Evolutionary conservation across 441 rosid species (phyloP), one percentile per base, ranked within the genome.

Genomic region (Populus tomentosa): DNA sequence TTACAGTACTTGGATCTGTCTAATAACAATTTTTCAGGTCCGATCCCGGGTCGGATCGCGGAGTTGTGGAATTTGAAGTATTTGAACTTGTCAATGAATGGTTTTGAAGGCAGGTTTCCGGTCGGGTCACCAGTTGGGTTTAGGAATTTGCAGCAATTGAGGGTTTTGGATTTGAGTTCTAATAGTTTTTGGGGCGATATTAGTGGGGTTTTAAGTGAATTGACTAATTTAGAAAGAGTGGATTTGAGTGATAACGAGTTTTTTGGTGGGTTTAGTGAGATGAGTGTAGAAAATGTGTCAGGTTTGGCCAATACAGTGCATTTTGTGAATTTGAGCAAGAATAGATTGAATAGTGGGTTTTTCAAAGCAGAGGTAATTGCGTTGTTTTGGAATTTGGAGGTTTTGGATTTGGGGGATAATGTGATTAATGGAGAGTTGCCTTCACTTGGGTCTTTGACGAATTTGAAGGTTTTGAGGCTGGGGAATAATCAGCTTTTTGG

Each of bases 1-100:
- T 87, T 95, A 67, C 87, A 89, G 86, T 72, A 81, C 82, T 82
- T 95, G 87, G 98, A 95, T 95, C 99, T 95, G 75, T 95, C 99
- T 0, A 56, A 82, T 32, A 95, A 95, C 79, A 67, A 69, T 63
- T 95, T 95, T 78, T 84, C 90, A 33, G 99, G 99, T 13, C 93
- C 99, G 75, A 90, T 95, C 80, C 99, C 99, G 56, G 89, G 81
- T 26, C 91, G 95, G 89, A 89, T 95, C 91, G 81, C 87, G 46
- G 91, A 90, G 18, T 82, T 95, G 23, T 91, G 94, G 90, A 86
- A 88, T 50, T 73, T 95, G 77, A 91, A 87, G 75, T 80, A 88
- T 75, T 80, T 95, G 79, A 94, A 95, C 83, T 79, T 95, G 61
- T 95, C 99, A 6, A 68, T 42, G 13, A 95, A 95, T 77, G 75